phyloP scores from a whole-genome alignment of 352 stramenopile genomes.

The Pythium periplocum region DNA sequence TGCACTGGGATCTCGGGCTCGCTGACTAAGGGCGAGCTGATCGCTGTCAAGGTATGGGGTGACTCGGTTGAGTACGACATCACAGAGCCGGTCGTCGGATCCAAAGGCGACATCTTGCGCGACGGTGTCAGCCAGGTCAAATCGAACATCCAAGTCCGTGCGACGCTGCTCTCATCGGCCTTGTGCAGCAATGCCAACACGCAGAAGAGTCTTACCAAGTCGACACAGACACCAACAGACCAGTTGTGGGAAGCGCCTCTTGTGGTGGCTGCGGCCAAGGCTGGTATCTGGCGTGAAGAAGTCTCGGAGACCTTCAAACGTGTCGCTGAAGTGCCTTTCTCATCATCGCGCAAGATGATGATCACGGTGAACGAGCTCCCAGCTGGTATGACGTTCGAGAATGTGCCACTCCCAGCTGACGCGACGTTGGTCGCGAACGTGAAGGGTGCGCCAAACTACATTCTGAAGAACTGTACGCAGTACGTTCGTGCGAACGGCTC shows the following conservation, averaged over 20 bases:
- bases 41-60: constrained; percentile 68
- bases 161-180: constrained; percentile 48
- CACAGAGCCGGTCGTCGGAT: constrained; percentile 42
- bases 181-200: constrained; percentile 69
- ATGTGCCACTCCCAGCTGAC: constrained; percentile 31
- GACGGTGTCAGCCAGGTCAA: constrained; percentile 39
- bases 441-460: constrained; percentile 67
- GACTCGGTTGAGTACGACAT: constrained; percentile 51
- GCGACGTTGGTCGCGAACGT: constrained; percentile 48
- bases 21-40: constrained; percentile 85
- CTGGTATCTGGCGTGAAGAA: constrained; percentile 44
- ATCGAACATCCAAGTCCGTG: constrained; percentile 31
- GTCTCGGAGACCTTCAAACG: constrained; percentile 53
- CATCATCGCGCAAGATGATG: constrained; percentile 93
- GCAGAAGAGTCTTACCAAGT: constrained; percentile 39
- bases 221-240: constrained; percentile 35
- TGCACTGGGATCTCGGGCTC: constrained; percentile 94
- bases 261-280: constrained; percentile 56
- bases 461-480: constrained; percentile 50
- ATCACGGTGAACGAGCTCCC: constrained; percentile 58
- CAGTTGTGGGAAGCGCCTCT: constrained; percentile 69
- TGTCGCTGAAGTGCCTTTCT: constrained; percentile 90
- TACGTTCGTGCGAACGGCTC: constrained; percentile 38
- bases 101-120: constrained; percentile 44
- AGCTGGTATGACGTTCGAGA: constrained; percentile 24